Evolutionary conservation across 305 asterid species (phyloP).

Genomic region (Ajuga reptans): DNA sequence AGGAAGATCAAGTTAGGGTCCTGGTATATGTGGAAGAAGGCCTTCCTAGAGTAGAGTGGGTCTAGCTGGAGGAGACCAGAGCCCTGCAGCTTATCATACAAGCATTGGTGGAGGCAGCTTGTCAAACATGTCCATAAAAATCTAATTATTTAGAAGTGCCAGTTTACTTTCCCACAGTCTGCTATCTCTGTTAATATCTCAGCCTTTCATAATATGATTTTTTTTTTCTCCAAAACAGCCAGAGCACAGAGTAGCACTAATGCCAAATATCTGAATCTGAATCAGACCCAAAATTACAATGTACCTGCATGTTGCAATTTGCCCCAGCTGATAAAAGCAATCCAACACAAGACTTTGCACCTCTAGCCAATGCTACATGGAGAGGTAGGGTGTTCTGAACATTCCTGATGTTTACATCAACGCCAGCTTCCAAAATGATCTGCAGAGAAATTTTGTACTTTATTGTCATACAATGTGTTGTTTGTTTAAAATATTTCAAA

Average conservation of each 20-base stretch:
- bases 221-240: neutral
- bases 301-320: conserved; percentile 82
- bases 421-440: conserved; percentile 88
- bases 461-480: neutral
- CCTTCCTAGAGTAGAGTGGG: neutral
- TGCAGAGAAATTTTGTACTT: conserved; percentile 29
- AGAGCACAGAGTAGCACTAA: conserved; percentile 1
- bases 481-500: conserved; percentile 3
- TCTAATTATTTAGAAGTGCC: conserved; percentile 4
- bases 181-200: neutral
- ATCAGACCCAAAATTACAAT: conserved; percentile 18
- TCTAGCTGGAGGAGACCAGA: conserved; percentile 13
- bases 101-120: neutral
- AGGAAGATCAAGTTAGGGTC: conserved; percentile 16
- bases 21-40: conserved; percentile 8
- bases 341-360: conserved; percentile 87
- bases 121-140: conserved; percentile 6
- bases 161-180: neutral
- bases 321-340: conserved; percentile 94
- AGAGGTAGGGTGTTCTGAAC: conserved; percentile 78
- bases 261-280: conserved; percentile 13
- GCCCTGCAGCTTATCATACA: conserved; percentile 5
- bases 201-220: conserved; percentile 12
- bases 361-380: conserved; percentile 94
- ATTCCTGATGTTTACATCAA: conserved; percentile 85